phyloP scores from a whole-genome alignment of 2,329 filamentous ascomycete species.

The Cadophora gregata region DNA sequence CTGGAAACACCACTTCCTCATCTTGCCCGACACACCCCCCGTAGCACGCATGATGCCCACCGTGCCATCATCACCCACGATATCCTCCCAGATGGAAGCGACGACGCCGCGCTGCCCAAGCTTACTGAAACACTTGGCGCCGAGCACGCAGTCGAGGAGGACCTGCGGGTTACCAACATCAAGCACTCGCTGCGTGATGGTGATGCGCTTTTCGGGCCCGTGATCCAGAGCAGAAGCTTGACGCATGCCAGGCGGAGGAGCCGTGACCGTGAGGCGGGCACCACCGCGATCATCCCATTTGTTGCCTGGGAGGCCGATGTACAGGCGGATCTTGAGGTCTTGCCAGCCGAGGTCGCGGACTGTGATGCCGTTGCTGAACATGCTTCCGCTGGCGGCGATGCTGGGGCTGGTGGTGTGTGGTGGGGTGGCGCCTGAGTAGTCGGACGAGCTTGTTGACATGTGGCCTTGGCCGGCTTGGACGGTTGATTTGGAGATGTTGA shows the following conservation, averaged over 20 bases:
- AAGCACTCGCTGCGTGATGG: slow-evolving; percentile 6
- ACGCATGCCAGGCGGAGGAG: slow-evolving; percentile 67
- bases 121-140: slow-evolving; percentile 36
- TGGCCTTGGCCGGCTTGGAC: slow-evolving; percentile 57
- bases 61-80: slow-evolving; percentile 38
- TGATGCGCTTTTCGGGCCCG: slow-evolving; percentile 81
- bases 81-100: slow-evolving; percentile 41
- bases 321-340: slow-evolving; percentile 86
- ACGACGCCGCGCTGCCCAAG: slow-evolving; percentile 37
- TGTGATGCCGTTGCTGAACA: slow-evolving; percentile 46
- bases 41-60: slow-evolving; percentile 35
- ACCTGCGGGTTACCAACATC: slow-evolving; percentile 22
- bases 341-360: slow-evolving; percentile 67
- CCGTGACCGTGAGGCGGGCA: slow-evolving; percentile 81
- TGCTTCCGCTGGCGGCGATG: slow-evolving; percentile 39
- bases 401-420: slow-evolving; percentile 40
- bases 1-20: slow-evolving; percentile 41
- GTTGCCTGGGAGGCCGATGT: slow-evolving; percentile 74
- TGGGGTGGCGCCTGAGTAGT: slow-evolving; percentile 58
- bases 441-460: slow-evolving; percentile 43
- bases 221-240: slow-evolving; percentile 65
- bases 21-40: slow-evolving; percentile 39
- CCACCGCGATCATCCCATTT: slow-evolving; percentile 94
- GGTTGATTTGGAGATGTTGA: slow-evolving; percentile 83
- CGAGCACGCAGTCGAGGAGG: slow-evolving; percentile 36